Evolutionary conservation across 345 rosid genomes (phyloP).

Genomic region (Physaria fendleri): DNA sequence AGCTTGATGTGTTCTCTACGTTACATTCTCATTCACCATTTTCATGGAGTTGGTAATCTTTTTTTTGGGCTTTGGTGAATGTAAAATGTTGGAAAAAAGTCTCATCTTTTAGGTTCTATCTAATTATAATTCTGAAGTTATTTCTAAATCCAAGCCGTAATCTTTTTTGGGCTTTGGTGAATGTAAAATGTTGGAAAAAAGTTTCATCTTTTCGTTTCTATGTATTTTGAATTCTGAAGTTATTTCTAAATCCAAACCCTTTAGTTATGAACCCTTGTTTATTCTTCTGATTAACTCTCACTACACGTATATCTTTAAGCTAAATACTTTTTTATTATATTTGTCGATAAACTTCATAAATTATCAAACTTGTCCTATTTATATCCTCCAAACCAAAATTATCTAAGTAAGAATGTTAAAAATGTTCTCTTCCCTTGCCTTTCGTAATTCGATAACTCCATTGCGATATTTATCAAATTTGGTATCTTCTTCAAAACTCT

Average conservation of each 20-base stretch:
- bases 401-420: background rate
- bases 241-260: background rate
- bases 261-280: background rate
- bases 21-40: too few relatives aligned
- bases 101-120: too few relatives aligned
- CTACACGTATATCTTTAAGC: background rate
- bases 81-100: background rate
- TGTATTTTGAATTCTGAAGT: background rate
- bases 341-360: too few relatives aligned
- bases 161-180: background rate
- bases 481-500: conserved; percentile 37
- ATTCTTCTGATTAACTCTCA: background rate
- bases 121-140: too few relatives aligned
- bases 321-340: background rate
- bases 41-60: too few relatives aligned
- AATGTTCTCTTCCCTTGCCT: conserved; percentile 26
- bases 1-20: too few relatives aligned
- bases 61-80: background rate
- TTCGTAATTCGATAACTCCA: background rate
- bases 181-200: background rate
- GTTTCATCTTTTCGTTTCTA: background rate
- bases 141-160: too few relatives aligned
- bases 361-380: too few relatives aligned
- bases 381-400: background rate
- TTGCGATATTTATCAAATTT: conserved; percentile 16